Evolutionary conservation across 441 rosid species (phyloP).

Genomic region (Geranium incanum): DNA sequence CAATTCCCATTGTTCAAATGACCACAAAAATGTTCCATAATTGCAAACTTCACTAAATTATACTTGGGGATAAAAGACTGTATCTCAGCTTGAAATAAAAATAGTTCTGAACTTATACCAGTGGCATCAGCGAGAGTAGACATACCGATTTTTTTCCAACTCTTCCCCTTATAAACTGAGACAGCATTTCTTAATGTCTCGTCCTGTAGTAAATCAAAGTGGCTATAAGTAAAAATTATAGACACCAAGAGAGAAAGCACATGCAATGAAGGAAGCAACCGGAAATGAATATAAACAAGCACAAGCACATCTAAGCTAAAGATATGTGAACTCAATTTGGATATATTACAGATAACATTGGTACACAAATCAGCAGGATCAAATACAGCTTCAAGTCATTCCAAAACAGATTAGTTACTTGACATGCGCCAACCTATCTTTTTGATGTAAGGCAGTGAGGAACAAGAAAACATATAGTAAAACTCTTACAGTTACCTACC

Average conservation of each 20-base stretch:
- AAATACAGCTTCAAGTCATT: neutral
- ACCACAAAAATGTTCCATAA: neutral
- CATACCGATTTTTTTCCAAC: constrained; percentile 92
- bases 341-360: neutral
- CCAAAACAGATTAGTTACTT: neutral
- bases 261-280: neutral
- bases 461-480: constrained; percentile 2
- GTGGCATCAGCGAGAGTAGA: constrained; percentile 16
- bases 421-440: neutral
- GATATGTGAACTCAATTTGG: neutral
- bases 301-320: neutral
- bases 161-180: constrained; percentile 63
- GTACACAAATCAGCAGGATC: neutral
- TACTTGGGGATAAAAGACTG: neutral
- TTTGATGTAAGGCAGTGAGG: neutral
- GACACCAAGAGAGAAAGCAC: constrained; percentile 5
- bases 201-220: constrained; percentile 47
- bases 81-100: neutral
- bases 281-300: neutral
- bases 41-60: neutral
- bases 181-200: constrained; percentile 85
- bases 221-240: neutral
- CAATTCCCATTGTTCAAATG: neutral
- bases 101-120: constrained; percentile 6
- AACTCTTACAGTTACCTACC: neutral